Base-by-base conservation (phyloP, 2,329 filamentous ascomycete genomes). In the Sporothrix pseudoabietina region DNA sequence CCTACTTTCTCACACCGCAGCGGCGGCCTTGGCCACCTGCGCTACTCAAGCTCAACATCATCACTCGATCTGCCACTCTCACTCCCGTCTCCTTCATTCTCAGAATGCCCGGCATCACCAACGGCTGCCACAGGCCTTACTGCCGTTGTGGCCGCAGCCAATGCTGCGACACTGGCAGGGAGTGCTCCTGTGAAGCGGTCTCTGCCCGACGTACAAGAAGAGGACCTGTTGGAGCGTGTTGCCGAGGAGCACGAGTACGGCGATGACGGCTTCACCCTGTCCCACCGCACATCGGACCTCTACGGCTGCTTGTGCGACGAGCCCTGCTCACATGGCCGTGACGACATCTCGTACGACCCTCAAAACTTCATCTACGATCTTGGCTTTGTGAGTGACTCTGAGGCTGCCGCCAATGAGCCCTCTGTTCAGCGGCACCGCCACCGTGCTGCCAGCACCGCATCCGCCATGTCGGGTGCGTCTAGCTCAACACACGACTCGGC, bases 151-250 rank as follows among this genome's bases (percentile, higher is more conserved):
- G 90, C 86, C 74, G 90, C 72, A 1, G 12, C 63, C 75, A 78
- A 76, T 76, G 83, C 88, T 0, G 85, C 86, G 78, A 22, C 66
- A 16, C 47, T 85, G 72, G 90, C 86, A 74, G 90, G 61, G 1
- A 35, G 32, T 74, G 77, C 76, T 76, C 83, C 88, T 0, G 85
- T 86, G 78, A 93, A 93, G 82, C 87, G 88, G 74, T 87, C 86
- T 71, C 85, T 98, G 75, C 92, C 93, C 19, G 92, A 96, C 78
- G 92, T 98, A 26, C 88, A 94, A 78, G 94, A 98, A 78, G 94
- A 98, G 81, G 94, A 97, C 78, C 90, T 92, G 1, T 82, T 90
- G 57, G 92, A 94, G 80, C 87, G 87, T 71, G 92, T 92, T 30
- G 71, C 54, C n/a, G 72, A 72, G 10, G 68, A 44, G 35, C 55